These are phyloP conservation scores for Cicer judaicum DNA, from an alignment of 306 rosid genomes.

Conservation along the genomic window DNA sequence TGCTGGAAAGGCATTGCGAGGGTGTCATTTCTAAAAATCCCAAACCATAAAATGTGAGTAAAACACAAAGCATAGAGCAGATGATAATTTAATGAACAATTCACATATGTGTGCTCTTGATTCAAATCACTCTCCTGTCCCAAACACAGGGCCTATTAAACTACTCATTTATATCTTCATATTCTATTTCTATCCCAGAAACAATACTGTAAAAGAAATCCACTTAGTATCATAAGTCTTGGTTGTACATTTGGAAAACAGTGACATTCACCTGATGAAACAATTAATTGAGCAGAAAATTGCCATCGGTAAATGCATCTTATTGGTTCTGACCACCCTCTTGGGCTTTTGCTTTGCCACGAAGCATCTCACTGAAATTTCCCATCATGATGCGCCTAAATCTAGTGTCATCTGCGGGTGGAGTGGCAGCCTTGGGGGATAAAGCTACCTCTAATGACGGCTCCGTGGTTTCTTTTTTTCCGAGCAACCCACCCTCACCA, in stretches of 20 bases:
- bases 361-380: slow-evolving; percentile 85
- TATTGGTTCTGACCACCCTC: slow-evolving; percentile 67
- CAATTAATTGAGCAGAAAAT: slow-evolving; percentile 18
- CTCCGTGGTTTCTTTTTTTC: slow-evolving; percentile 74
- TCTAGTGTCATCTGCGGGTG: slow-evolving; percentile 77
- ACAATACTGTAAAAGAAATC: slow-evolving; percentile 4
- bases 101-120: slow-evolving; percentile 22
- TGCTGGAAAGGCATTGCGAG: not conserved
- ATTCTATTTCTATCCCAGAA: slow-evolving; percentile 16
- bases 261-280: slow-evolving; percentile 34
- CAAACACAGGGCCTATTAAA: not conserved
- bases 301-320: slow-evolving; percentile 29
- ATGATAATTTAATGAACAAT: slow-evolving; percentile 22
- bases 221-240: slow-evolving; percentile 15
- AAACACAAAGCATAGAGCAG: not conserved
- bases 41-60: slow-evolving; percentile 17
- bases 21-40: slow-evolving; percentile 23
- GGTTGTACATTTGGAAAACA: slow-evolving; percentile 23
- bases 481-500: slow-evolving; percentile 84
- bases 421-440: slow-evolving; percentile 55
- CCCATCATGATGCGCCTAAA: slow-evolving; percentile 93
- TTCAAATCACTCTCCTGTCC: slow-evolving; percentile 6
- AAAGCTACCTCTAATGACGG: slow-evolving; percentile 50
- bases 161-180: slow-evolving; percentile 28
- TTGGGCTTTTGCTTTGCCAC: slow-evolving; percentile 72